Percentiles rank a stretch among this genome's conserved stretches.
These are phyloP conservation scores for Pseudoperonospora humuli DNA, from an alignment of 352 stramenopile genomes.

Conservation along the genomic window DNA sequence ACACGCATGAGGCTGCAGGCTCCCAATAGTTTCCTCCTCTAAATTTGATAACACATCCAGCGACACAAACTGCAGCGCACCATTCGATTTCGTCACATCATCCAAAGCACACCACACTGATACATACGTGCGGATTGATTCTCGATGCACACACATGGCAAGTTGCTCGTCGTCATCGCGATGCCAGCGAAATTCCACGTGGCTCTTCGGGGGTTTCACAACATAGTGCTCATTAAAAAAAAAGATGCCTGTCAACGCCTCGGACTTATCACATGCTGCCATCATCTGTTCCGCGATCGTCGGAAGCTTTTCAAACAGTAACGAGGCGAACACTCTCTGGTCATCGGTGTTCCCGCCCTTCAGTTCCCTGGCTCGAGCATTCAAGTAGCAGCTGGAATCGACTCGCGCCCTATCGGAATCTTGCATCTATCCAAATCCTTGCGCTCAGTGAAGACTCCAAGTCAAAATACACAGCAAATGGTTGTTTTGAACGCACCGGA, in stretches of 20 bases:
- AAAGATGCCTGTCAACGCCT: constrained; percentile 6
- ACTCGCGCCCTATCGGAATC: constrained; percentile 27
- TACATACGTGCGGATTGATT: constrained; percentile 40
- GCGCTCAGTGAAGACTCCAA: neutral
- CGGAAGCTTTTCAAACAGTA: constrained; percentile 44
- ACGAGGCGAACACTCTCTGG: constrained; percentile 8
- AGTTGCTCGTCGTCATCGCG: constrained; percentile 70
- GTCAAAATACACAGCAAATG: neutral
- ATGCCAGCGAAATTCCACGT: constrained; percentile 69
- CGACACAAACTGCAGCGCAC: constrained; percentile 49
- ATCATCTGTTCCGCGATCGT: constrained; percentile 17
- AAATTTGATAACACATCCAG: constrained; percentile 2
- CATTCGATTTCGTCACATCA: constrained; percentile 40
- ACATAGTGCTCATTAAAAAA: constrained; percentile 83
- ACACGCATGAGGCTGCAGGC: constrained; percentile 10
- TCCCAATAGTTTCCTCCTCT: neutral
- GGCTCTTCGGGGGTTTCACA: constrained; percentile 46
- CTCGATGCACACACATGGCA: constrained; percentile 56
- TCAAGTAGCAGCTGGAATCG: constrained; percentile 21
- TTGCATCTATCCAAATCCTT: constrained; percentile 21
- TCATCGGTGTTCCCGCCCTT: constrained; percentile 2
- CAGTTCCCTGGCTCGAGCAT: constrained; percentile 21
- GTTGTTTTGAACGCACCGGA: constrained; percentile 24
- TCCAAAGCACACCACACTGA: constrained; percentile 67
- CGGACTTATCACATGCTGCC: neutral